Evolutionary conservation across 1,284 basidiomycete species (phyloP), one percentile per base, ranked within the genome.

Genomic region (Naganishia liquefaciens): DNA sequence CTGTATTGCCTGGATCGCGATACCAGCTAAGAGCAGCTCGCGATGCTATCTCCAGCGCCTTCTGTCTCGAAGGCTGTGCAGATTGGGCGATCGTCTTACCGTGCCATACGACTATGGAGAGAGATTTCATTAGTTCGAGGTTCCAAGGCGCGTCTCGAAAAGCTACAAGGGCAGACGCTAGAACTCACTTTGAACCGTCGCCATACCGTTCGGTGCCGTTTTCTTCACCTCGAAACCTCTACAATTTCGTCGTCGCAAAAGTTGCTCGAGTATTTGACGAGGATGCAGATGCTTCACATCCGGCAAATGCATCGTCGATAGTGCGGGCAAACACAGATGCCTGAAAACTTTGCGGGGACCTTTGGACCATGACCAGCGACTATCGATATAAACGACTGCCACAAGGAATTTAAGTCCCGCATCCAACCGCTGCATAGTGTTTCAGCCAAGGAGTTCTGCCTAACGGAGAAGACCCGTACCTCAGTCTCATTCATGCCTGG

Each of bases 41-140:
- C 7, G 57, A 60, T 6, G 51, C 51, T 21, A 21, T 23, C 33
- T 53, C 51, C 51, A 53, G 19, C 1, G 51, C 51, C 21, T 19
- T 39, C 7, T 33, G 51, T n/a, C 23, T 53, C 9, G 30, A 37
- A 7, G 51, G 51, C 28, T 33, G 30, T 3, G 6, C 37, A 9
- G 51, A 37, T 11, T 49, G 28, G 5, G 46, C 46, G 11, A 60
- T 60, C 7, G 21, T 50, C 21, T 21, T 25, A 23, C 46, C 33
- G 27, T 60, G 57, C 57, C 57, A 60, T 19, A 40, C 27, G 10
- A 60, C 57, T 60, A 37, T 37, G n/a, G n/a, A n/a, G n/a, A n/a
- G n/a, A n/a, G n/a, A n/a, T n/a, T n/a, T n/a, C n/a, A n/a, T n/a
- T n/a, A n/a, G n/a, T n/a, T n/a, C n/a, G n/a, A n/a, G n/a, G n/a